These are phyloP conservation scores for Myxozyma monticola DNA, from an alignment of 805 yeast species.

Conservation along the genomic window DNA sequence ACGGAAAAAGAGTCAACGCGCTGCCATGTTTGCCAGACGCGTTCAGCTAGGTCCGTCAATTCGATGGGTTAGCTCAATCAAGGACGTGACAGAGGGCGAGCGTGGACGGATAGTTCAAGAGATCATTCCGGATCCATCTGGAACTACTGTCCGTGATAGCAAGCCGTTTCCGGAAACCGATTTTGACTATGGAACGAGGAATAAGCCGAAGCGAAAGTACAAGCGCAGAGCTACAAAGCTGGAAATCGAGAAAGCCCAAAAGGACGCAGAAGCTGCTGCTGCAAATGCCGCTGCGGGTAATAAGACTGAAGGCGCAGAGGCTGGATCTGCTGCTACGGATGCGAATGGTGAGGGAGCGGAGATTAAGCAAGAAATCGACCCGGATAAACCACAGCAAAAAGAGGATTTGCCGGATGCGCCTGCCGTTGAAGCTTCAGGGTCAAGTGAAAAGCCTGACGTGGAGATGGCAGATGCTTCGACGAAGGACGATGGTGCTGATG, in stretches of 20 bases:
- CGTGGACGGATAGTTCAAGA: constrained; percentile 19
- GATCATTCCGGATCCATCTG: constrained; percentile 5
- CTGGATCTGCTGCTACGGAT: constrained; percentile 3
- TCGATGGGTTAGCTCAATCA: constrained; percentile 51
- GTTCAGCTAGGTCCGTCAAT: constrained; percentile 57
- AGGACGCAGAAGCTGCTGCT: constrained; percentile 40
- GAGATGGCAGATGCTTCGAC: neutral
- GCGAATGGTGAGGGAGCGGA: constrained; percentile 7
- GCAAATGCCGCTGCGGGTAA: constrained; percentile 36
- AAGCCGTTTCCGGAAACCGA: neutral
- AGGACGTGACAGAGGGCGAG: constrained; percentile 46
- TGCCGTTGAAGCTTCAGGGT: neutral
- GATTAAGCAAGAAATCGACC: neutral
- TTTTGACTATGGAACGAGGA: neutral
- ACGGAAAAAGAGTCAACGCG: constrained; percentile 75
- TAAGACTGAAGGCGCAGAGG: constrained; percentile 10
- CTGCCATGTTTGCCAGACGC: constrained; percentile 61
- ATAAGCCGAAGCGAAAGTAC: constrained; percentile 18
- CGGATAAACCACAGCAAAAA: neutral
- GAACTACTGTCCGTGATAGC: constrained; percentile 4
- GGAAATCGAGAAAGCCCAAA: constrained; percentile 17
- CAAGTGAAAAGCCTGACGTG: too few relatives aligned
- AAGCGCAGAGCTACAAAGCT: neutral
- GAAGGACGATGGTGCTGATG: neutral
- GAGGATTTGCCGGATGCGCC: neutral